These are phyloP conservation scores for Vitellaria paradoxa DNA, from an alignment of 179 eudicot genomes.

Conservation along the genomic window DNA sequence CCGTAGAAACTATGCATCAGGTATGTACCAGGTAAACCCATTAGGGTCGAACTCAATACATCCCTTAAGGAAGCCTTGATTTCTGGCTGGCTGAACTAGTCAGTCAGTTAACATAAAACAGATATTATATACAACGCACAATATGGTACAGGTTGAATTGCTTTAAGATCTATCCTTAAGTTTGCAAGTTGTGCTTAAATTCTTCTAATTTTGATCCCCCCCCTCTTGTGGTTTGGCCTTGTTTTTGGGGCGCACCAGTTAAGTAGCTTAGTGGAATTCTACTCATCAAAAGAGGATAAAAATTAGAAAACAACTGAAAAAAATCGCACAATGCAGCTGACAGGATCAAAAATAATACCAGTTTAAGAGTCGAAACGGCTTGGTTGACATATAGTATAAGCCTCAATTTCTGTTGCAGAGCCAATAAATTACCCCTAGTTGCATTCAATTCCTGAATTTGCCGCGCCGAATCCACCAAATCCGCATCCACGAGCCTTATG, in stretches of 20 bases:
- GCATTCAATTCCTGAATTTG: conserved; percentile 56
- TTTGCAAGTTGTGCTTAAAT: too few relatives aligned
- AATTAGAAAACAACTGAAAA: background rate
- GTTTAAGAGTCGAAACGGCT: conserved; percentile 72
- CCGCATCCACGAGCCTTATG: conserved; percentile 63
- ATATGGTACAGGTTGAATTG: too few relatives aligned
- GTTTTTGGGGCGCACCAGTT: background rate
- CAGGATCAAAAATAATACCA: conserved; percentile 37
- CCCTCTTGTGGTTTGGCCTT: too few relatives aligned
- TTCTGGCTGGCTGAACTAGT: too few relatives aligned
- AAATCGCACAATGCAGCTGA: background rate
- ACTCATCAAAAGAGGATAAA: background rate
- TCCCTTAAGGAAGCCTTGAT: too few relatives aligned
- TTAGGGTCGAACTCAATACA: too few relatives aligned
- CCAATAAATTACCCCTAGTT: conserved; percentile 51
- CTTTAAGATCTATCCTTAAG: too few relatives aligned
- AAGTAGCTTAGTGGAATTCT: background rate
- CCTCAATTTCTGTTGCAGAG: conserved; percentile 69
- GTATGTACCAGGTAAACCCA: too few relatives aligned
- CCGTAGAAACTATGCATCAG: too few relatives aligned
- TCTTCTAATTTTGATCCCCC: too few relatives aligned
- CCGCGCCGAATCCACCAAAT: conserved; percentile 72
- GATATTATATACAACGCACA: too few relatives aligned
- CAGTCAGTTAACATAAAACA: too few relatives aligned
- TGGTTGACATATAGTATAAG: conserved; percentile 83